Conservation (phyloP, 768 basidiomycete species). For the Kondoa subrosea region DNA sequence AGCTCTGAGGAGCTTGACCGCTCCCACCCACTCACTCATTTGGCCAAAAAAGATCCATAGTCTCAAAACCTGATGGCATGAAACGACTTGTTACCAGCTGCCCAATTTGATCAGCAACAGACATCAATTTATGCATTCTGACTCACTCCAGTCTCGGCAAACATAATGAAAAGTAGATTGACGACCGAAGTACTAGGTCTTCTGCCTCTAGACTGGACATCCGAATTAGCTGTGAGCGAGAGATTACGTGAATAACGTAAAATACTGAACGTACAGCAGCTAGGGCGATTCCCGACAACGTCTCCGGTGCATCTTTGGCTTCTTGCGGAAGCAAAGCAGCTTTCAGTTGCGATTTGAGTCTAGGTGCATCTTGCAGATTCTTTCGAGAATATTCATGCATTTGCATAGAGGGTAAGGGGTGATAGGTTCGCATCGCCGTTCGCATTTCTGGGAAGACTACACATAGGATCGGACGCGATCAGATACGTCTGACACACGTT, state of each 20-base stretch:
- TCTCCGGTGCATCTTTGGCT: constrained; percentile 39
- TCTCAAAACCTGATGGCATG: constrained; percentile 47
- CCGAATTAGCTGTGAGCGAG: constrained; percentile 13
- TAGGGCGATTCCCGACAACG: constrained; percentile 44
- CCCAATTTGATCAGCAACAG: constrained; percentile 8
- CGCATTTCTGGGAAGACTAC: constrained; percentile 66
- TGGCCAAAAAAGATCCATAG: constrained; percentile 70
- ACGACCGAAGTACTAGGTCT: constrained; percentile 59
- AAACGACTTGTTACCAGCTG: constrained; percentile 39
- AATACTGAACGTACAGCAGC: constrained; percentile 38
- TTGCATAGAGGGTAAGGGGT: constrained; percentile 57
- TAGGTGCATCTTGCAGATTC: constrained; percentile 59
- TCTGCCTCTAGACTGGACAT: constrained; percentile 38
- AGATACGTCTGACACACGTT: neutral
- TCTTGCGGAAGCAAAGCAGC: constrained; percentile 44
- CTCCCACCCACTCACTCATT: constrained; percentile 34
- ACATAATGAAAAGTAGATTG: constrained; percentile 56
- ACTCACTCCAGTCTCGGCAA: constrained; percentile 52
- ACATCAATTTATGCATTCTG: constrained; percentile 12
- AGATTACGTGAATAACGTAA: neutral
- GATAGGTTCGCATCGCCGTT: constrained; percentile 57
- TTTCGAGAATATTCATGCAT: constrained; percentile 40
- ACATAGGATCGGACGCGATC: constrained; percentile 29
- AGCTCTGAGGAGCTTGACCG: neutral
- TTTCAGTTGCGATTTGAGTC: constrained; percentile 60